A percentile compares a stretch with the other conserved stretches of the same genome.
phyloP scores from a whole-genome alignment of 805 yeast genomes.

The Cyberlindnera bimundalis region DNA sequence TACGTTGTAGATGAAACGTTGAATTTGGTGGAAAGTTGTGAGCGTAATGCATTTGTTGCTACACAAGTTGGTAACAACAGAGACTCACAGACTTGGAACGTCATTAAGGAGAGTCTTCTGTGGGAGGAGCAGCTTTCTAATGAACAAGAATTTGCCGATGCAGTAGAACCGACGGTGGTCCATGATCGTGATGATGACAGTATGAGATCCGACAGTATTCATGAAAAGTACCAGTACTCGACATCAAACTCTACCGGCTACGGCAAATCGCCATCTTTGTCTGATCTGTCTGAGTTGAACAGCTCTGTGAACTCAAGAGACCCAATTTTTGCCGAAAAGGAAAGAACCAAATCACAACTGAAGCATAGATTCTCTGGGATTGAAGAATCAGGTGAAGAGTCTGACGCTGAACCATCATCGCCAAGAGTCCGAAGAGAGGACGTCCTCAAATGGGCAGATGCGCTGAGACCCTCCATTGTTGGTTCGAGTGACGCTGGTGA shows the following conservation, averaged over 20 bases:
- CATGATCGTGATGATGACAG: conserved; percentile 17
- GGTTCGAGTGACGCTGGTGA: conserved; percentile 1
- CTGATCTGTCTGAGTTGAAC: conserved; percentile 28
- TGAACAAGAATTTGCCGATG: conserved; percentile 2
- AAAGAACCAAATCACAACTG: conserved; percentile 14
- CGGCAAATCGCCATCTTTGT: conserved; percentile 25
- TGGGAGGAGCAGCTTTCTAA: conserved; percentile 28
- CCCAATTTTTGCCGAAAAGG: conserved; percentile 12
- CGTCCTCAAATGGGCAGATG: conserved; percentile 24
- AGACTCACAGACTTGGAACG: conserved; percentile 63
- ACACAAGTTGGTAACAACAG: conserved; percentile 46
- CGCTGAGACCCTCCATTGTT: conserved; percentile 10
- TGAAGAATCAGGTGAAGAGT: conserved; percentile 23
- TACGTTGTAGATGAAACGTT: conserved; percentile 45
- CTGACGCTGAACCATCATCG: conserved; percentile 6
- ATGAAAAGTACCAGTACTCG: conserved; percentile 24
- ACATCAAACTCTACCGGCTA: conserved; percentile 28
- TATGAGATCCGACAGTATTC: conserved; percentile 14
- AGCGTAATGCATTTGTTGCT: conserved; percentile 55
- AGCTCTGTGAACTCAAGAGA: conserved; percentile 16
- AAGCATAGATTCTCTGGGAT: conserved; percentile 19
- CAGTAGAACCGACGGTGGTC: background rate
- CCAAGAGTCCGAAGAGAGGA: conserved; percentile 18
- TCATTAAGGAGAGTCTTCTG: conserved; percentile 46
- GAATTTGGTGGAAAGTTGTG: conserved; percentile 48